These are phyloP conservation scores for Bretschneidera sinensis DNA, from an alignment of 345 rosid genomes.

Conservation along the genomic window DNA sequence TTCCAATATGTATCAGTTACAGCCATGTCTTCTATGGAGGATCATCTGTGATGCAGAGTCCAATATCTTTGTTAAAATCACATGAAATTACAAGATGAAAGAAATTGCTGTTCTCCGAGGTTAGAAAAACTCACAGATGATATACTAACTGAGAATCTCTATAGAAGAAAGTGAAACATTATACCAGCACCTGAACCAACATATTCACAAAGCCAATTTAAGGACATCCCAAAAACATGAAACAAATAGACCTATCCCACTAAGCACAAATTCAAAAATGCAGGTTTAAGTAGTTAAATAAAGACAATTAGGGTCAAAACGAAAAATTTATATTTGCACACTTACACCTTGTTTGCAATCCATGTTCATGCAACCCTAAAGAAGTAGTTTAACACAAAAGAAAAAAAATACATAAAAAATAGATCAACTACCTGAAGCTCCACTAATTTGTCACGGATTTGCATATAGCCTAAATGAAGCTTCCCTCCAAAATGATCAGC, in stretches of 20 bases:
- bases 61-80: slow-evolving; percentile 11
- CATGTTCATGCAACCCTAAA: background rate
- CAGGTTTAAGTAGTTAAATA: too few species aligned
- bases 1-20: background rate
- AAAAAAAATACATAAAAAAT: background rate
- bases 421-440: slow-evolving; percentile 73
- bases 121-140: slow-evolving; percentile 54
- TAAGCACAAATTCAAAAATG: slow-evolving; percentile 3
- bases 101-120: slow-evolving; percentile 30
- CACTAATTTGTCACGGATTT: slow-evolving; percentile 86
- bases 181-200: slow-evolving; percentile 65
- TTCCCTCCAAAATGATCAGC: slow-evolving; percentile 99
- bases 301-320: too few species aligned
- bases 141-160: slow-evolving; percentile 43
- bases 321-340: too few species aligned
- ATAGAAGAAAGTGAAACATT: slow-evolving; percentile 50
- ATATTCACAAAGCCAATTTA: slow-evolving; percentile 43
- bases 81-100: slow-evolving; percentile 5
- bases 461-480: slow-evolving; percentile 96
- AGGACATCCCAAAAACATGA: slow-evolving; percentile 21
- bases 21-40: background rate
- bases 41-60: slow-evolving; percentile 3
- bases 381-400: background rate
- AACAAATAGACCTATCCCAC: slow-evolving; percentile 16
- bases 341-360: background rate